Evolutionary conservation across 257 asterid genomes (phyloP), one percentile per base, ranked within the genome.

Genomic region (Leonotis leonurus): DNA sequence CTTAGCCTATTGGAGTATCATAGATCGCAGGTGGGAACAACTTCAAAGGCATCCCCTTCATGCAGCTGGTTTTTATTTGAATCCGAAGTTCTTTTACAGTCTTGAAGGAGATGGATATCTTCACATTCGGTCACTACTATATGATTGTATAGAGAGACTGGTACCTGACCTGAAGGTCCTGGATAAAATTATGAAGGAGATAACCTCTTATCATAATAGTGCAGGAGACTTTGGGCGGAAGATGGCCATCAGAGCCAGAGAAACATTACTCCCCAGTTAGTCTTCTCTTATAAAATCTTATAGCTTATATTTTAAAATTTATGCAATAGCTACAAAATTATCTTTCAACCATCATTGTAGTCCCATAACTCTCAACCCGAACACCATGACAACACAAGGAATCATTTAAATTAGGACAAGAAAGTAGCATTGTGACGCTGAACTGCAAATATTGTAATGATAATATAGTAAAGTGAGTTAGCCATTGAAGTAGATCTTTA

Each of bases 161-260:
- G 88, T 81, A 41, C 81, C 95, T 21, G 99, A 93, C 50, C 85
- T 85, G 50, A 77, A 85, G 64, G 49, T 77, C 44, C 94, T 89
- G 75, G 99, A 89, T 75, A 85, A 81, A 58, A 82, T 82, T 65
- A 84, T 81, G 81, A 87, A 89, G 75, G 99, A 93, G 69, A 85
- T 84, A 18, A 71, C 84, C 8, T 74, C 86, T 45, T 93, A 89
- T 49, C 91, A 87, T 55, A 84, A 81, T 29, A 81, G 87, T 54
- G 77, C 75, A 9, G 97, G 99, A 58, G 97, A 93, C 72, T 89
- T 93, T 73, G 99, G 99, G 40, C 73, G 99, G 62, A 85, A 89
- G 76, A 83, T 89, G 96, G 97, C 99, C 25, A 73, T 83, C 45
- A 77, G 99, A 77, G 99, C 99, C 26, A 78, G 96, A 80, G 94